Evolutionary conservation across 1,284 basidiomycete species (phyloP), one percentile per base, ranked within the genome.

Genomic region (Butyriboletus appendiculatus): DNA sequence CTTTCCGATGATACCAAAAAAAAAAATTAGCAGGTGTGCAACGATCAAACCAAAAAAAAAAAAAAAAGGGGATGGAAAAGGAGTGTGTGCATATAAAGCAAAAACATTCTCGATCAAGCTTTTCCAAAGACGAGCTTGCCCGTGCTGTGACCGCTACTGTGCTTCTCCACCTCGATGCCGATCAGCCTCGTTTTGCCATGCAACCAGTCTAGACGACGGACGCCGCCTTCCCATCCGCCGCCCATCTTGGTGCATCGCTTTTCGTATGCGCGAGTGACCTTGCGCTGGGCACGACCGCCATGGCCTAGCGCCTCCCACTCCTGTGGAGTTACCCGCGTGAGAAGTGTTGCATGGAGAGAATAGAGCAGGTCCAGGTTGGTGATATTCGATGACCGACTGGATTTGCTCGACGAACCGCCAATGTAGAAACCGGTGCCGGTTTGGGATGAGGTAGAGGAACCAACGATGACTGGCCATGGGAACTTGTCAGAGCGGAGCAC

Each of bases 211-310:
- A 87, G 68, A 42, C 86, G 71, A 46, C 82, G 76, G 30, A 88
- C 82, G 33, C 86, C 86, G 30, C 77, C 76, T 45, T 86, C 83
- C 85, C 85, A 86, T 16, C 83, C 84, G 14, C 81, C 83, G 37
- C 84, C 84, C 72, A 81, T 76, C 59, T 75, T 76, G 48, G 75
- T 72, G 58, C 86, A 88, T 38, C 86, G 73, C 57, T 75, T 75
- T 65, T 86, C 81, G 63, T 87, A 88, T 45, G 84, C 85, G 35
- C 75, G 75, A 15, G 83, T 78, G 26, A 85, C 77, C 62, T 78
- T 79, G 51, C 77, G 73, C 65, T 84, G 81, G 26, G 75, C 74
- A 3, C 73, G 72, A 58, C 75, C 79, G n/a, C 78, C 78, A 42
- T 77, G 69, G 0, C 84, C 85, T 5, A 88, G 74, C 0, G 75